Percentiles rank a stretch among this genome's conserved stretches.
Conservation (phyloP, 331 rosid genomes). For the Pyrus hybrid region DNA sequence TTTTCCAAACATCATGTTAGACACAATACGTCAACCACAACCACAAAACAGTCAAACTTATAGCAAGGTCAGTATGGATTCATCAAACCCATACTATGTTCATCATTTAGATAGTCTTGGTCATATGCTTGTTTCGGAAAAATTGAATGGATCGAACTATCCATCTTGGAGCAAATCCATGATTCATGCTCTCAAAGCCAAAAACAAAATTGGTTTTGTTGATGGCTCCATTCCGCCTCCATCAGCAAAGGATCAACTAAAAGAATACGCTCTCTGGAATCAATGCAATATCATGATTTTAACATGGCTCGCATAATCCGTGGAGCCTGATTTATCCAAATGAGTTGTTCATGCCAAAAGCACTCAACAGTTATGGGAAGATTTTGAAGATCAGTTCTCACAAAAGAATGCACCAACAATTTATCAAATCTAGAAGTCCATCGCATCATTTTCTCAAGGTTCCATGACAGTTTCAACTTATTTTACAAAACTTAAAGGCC, state of each 20-base stretch:
- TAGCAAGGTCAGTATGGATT: neutral
- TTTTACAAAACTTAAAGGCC: too few relatives aligned
- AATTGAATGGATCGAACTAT: constrained; percentile 8
- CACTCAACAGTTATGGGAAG: neutral
- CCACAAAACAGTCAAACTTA: too few relatives aligned
- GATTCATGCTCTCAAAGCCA: neutral
- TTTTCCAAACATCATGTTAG: too few relatives aligned
- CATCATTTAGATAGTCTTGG: constrained; percentile 7
- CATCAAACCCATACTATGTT: neutral
- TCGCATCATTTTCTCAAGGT: too few relatives aligned
- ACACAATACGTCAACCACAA: too few relatives aligned
- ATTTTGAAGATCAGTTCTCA: too few relatives aligned
- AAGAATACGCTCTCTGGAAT: too few relatives aligned
- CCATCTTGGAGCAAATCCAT: constrained; percentile 14
- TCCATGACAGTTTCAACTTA: too few relatives aligned
- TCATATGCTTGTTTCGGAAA: neutral
- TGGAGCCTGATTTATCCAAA: constrained; percentile 2
- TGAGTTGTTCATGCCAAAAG: constrained; percentile 3
- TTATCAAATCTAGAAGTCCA: too few relatives aligned
- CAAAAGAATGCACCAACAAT: neutral
- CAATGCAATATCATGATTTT: too few relatives aligned
- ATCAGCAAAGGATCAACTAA: too few relatives aligned
- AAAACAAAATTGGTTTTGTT: constrained; percentile 14
- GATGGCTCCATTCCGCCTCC: neutral
- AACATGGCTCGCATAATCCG: neutral